Conservation (phyloP, 768 basidiomycete species). For the Kwoniella sp. region DNA sequence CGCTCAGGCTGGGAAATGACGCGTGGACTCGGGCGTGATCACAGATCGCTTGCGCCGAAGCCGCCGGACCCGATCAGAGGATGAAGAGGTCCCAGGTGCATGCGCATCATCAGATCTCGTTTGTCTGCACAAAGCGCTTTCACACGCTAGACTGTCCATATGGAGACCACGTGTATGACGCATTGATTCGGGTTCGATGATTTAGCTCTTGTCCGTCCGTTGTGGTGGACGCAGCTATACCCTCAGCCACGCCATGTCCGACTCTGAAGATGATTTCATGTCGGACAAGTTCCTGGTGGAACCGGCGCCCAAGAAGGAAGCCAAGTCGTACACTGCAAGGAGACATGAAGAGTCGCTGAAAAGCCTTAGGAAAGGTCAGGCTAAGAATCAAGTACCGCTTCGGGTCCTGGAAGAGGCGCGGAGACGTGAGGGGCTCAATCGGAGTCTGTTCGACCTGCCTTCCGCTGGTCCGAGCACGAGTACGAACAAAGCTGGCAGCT, state of each 20-base stretch:
- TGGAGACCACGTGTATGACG: too few relatives aligned
- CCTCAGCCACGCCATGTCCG: constrained; percentile 43
- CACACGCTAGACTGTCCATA: too few relatives aligned
- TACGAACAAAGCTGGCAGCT: background rate
- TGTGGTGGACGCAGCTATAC: too few relatives aligned
- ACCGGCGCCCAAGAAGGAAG: constrained; percentile 1
- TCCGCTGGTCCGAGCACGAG: background rate
- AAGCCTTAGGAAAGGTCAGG: constrained; percentile 24
- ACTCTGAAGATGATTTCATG: constrained; percentile 50
- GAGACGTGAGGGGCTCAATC: constrained; percentile 36
- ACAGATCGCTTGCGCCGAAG: too few relatives aligned
- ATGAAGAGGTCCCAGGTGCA: too few relatives aligned
- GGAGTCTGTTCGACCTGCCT: constrained; percentile 32
- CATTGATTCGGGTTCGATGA: too few relatives aligned
- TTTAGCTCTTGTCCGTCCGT: too few relatives aligned
- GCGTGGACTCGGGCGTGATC: too few relatives aligned
- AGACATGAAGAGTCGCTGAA: constrained; percentile 24
- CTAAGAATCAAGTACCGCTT: constrained; percentile 25
- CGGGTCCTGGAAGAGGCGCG: constrained; percentile 38
- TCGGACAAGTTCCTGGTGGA: constrained; percentile 49
- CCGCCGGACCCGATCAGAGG: too few relatives aligned
- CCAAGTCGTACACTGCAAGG: constrained; percentile 27
- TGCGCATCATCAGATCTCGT: too few relatives aligned
- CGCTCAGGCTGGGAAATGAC: too few relatives aligned
- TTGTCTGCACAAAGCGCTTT: too few relatives aligned